These are phyloP conservation scores for Pseudohyphozyma bogoriensis DNA, from an alignment of 768 basidiomycete species.

Conservation along the genomic window DNA sequence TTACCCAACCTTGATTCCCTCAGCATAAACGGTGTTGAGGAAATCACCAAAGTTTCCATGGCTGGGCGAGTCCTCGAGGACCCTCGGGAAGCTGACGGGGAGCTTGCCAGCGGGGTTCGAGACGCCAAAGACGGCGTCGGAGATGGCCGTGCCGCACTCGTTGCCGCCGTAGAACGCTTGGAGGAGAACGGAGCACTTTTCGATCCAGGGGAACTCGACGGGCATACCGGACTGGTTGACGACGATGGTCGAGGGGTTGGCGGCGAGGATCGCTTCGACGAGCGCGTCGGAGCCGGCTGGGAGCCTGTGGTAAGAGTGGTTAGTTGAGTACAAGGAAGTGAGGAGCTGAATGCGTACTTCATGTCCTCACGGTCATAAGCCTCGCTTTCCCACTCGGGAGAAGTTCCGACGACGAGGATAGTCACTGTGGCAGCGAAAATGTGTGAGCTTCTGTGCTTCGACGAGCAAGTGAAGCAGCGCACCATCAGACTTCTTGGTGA, in stretches of 20 bases:
- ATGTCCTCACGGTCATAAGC: slow-evolving; percentile 36
- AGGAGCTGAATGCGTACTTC: slow-evolving; percentile 39
- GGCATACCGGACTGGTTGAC: slow-evolving; percentile 53
- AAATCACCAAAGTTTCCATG: slow-evolving; percentile 31
- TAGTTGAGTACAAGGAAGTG: slow-evolving; percentile 47
- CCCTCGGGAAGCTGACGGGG: slow-evolving; percentile 63
- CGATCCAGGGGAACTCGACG: slow-evolving; percentile 58
- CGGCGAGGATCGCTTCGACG: slow-evolving; percentile 53
- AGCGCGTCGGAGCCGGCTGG: slow-evolving; percentile 71
- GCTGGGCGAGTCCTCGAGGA: slow-evolving; percentile 59
- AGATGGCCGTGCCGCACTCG: slow-evolving; percentile 67
- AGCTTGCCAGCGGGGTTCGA: slow-evolving; percentile 68
- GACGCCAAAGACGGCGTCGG: slow-evolving; percentile 67
- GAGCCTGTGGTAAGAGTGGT: slow-evolving; percentile 45
- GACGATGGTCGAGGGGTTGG: slow-evolving; percentile 60
- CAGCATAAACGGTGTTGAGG: slow-evolving; percentile 17
- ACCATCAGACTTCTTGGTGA: slow-evolving; percentile 11
- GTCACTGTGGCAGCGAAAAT: slow-evolving; percentile 12
- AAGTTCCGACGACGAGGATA: slow-evolving; percentile 61
- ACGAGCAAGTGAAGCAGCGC: neutral
- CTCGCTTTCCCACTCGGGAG: slow-evolving; percentile 60
- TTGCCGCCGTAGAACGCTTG: slow-evolving; percentile 83
- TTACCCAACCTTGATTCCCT: neutral
- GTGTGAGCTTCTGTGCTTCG: too few relatives aligned
- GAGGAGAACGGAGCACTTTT: slow-evolving; percentile 50